These are phyloP conservation scores for Echria macrotheca DNA, from an alignment of 495 filamentous ascomycete species.

Conservation along the genomic window DNA sequence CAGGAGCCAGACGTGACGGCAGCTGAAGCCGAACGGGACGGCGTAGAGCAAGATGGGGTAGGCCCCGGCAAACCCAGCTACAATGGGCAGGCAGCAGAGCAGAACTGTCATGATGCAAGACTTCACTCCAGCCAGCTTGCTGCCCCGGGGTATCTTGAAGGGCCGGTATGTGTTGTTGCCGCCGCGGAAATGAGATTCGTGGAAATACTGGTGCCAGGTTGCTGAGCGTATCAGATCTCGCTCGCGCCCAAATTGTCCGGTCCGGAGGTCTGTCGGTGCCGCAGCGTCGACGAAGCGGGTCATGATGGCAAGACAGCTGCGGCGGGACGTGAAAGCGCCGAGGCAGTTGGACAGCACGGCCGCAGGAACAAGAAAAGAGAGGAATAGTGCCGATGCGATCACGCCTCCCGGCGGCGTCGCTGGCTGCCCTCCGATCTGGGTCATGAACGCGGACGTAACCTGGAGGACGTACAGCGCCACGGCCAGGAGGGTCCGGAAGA, in stretches of 20 bases:
- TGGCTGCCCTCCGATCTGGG: background rate
- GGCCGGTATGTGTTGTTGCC: background rate
- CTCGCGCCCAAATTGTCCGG: background rate
- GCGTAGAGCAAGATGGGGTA: conserved; percentile 3
- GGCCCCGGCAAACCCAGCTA: background rate
- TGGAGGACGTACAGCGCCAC: background rate
- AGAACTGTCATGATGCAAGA: background rate
- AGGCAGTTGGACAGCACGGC: conserved; percentile 7
- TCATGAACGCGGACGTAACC: background rate
- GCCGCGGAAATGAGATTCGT: conserved; percentile 4
- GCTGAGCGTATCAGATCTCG: background rate
- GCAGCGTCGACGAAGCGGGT: background rate
- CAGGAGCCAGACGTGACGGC: conserved; percentile 4
- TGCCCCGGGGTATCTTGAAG: background rate
- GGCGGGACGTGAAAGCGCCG: conserved; percentile 5
- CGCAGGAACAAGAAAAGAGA: conserved; percentile 6
- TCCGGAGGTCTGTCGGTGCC: background rate
- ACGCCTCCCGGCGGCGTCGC: conserved; percentile 6
- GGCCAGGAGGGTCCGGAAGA: background rate
- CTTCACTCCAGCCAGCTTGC: too few species aligned
- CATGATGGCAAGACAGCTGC: conserved; percentile 1
- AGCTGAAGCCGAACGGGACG: background rate
- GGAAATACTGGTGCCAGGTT: conserved; percentile 6
- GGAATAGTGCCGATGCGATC: conserved; percentile 1
- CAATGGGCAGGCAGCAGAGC: background rate